A percentile compares a stretch with the other conserved stretches of the same genome.
Evolutionary conservation across 2,329 filamentous ascomycete genomes (phyloP).

Genomic region (Microdochium nivale): DNA sequence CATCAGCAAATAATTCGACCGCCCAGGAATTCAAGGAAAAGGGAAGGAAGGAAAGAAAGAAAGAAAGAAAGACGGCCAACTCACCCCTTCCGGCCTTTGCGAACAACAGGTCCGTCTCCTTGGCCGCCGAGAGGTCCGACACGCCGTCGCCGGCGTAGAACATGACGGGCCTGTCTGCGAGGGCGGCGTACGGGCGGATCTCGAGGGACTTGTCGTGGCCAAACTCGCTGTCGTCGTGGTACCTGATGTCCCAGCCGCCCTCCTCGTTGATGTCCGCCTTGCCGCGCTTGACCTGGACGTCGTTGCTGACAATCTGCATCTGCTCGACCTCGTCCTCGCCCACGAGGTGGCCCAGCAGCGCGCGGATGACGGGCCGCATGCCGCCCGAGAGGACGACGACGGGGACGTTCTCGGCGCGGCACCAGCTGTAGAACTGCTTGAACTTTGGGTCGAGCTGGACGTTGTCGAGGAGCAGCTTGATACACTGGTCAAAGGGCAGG

Average conservation of each 20-base stretch:
- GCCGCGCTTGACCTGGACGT: conserved; percentile 54
- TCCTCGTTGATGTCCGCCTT: conserved; percentile 73
- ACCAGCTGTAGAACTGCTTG: conserved; percentile 80
- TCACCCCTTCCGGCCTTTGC: conserved; percentile 82
- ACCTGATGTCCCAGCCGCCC: conserved; percentile 80
- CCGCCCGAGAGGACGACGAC: conserved; percentile 87
- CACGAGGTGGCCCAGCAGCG: conserved; percentile 69
- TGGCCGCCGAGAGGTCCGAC: conserved; percentile 82
- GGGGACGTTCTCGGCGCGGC: conserved; percentile 72
- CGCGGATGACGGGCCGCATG: conserved; percentile 86
- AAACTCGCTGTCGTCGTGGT: conserved; percentile 80
- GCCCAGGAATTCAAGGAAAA: too few relatives aligned
- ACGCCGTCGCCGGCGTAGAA: conserved; percentile 96
- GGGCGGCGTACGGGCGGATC: conserved; percentile 74
- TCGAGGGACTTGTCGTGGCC: conserved; percentile 97
- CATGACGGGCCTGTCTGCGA: conserved; percentile 71
- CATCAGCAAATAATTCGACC: background rate
- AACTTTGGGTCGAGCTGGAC: conserved; percentile 87
- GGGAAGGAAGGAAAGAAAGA: background rate
- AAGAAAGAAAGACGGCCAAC: conserved; percentile 12
- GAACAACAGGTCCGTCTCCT: conserved; percentile 88
- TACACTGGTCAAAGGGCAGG: conserved; percentile 73
- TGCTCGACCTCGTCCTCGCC: conserved; percentile 65
- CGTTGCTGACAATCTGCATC: conserved; percentile 86
- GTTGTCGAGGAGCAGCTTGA: conserved; percentile 68